Percentiles rank a stretch among this genome's conserved stretches.
Conservation (phyloP, 139 green algal genomes). For the Closterium sp. region DNA sequence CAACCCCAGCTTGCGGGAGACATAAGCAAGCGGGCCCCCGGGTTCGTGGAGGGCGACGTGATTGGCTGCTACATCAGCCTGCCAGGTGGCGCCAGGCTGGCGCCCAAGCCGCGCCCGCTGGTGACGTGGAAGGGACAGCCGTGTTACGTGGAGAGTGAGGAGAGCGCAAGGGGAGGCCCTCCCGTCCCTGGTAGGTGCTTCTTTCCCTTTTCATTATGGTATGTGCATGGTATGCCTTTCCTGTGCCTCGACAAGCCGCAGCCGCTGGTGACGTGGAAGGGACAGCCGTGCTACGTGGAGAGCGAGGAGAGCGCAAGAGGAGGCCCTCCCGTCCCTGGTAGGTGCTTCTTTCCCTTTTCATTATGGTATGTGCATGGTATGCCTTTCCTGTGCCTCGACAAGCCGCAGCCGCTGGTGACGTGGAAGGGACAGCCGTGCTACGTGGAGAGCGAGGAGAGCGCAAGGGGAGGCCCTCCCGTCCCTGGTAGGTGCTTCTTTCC, state of each 20-base stretch:
- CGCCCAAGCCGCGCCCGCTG: constrained; percentile 11
- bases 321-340: constrained; percentile 30
- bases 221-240: not conserved
- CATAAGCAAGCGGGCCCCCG: not conserved
- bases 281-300: not conserved
- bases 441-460: no score
- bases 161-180: not conserved
- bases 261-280: constrained; percentile 5
- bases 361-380: no score
- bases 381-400: no score
- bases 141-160: constrained; percentile 20
- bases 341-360: not conserved
- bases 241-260: not conserved
- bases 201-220: not conserved
- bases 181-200: constrained; percentile 33
- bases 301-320: no score
- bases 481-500: no score
- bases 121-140: constrained; percentile 16
- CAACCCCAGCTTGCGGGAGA: not conserved
- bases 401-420: no score
- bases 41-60: constrained; percentile 47
- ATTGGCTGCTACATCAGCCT: constrained; percentile 72
- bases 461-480: no score
- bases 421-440: no score
- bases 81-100: constrained; percentile 47